These are phyloP conservation scores for Cenchrus americanus DNA, from an alignment of 176 grass and related monocot species.

Conservation along the genomic window DNA sequence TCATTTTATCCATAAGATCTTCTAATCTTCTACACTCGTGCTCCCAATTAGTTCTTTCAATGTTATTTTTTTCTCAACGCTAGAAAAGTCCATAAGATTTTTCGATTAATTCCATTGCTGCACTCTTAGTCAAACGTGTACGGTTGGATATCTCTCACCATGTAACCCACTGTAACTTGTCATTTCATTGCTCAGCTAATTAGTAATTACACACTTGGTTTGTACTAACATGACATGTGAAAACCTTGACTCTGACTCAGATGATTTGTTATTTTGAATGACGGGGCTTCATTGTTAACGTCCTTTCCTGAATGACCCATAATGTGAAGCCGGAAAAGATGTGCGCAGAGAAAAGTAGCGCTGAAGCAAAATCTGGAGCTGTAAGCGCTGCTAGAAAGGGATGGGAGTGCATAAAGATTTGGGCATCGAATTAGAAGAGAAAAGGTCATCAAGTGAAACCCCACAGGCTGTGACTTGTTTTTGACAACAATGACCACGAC, in stretches of 20 bases:
- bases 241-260: neutral
- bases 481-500: slow-evolving; percentile 28
- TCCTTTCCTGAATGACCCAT: slow-evolving; percentile 21
- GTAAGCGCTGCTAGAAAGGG: slow-evolving; percentile 37
- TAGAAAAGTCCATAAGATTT: neutral
- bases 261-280: slow-evolving; percentile 25
- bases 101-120: neutral
- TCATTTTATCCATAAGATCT: neutral
- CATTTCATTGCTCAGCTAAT: neutral
- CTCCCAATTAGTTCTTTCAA: neutral
- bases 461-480: slow-evolving; percentile 45
- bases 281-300: slow-evolving; percentile 15
- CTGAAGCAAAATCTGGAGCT: slow-evolving; percentile 37
- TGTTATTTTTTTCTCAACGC: neutral
- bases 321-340: slow-evolving; percentile 30
- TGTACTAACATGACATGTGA: slow-evolving; percentile 7
- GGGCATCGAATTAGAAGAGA: neutral
- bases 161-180: neutral
- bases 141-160: neutral
- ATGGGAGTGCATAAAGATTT: slow-evolving; percentile 37
- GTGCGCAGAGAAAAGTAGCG: slow-evolving; percentile 17
- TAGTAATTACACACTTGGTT: neutral
- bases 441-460: slow-evolving; percentile 1
- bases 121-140: neutral
- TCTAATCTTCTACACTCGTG: no score